A percentile compares a stretch with the other conserved stretches of the same genome.
Conservation (phyloP, 2,329 filamentous ascomycete species). For the Pseudogymnoascus sp. region DNA sequence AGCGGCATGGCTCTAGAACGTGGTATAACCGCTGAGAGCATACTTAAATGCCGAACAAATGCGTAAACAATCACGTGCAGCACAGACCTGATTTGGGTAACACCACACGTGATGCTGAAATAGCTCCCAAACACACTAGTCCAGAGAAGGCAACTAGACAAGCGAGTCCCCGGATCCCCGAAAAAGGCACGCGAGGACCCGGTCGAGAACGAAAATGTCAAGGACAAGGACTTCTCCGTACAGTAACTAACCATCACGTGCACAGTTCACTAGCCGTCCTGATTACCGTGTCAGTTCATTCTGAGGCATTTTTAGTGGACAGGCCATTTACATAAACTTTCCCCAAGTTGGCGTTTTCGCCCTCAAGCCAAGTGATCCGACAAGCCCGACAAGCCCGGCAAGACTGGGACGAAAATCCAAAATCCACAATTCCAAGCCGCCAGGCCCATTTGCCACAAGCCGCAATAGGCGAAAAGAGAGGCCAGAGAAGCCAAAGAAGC, state of each 20-base stretch:
- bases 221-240: neutral
- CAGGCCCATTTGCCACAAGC: neutral
- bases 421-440: neutral
- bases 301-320: neutral
- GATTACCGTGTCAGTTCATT: neutral
- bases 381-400: neutral
- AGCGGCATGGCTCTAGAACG: too few relatives aligned
- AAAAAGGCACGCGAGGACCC: constrained; percentile 3
- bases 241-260: neutral
- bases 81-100: neutral
- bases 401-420: constrained; percentile 6
- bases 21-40: too few relatives aligned
- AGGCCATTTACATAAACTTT: neutral
- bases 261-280: neutral
- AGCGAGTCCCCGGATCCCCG: neutral
- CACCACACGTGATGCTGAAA: neutral
- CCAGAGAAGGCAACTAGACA: neutral
- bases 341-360: neutral
- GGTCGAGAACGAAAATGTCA: neutral
- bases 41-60: neutral
- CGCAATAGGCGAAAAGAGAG: neutral
- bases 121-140: neutral
- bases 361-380: neutral
- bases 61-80: neutral
- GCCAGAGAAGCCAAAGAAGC: too few relatives aligned